Base-by-base conservation (phyloP, 352 stramenopile species). In the Aphanomyces cochlioides region DNA sequence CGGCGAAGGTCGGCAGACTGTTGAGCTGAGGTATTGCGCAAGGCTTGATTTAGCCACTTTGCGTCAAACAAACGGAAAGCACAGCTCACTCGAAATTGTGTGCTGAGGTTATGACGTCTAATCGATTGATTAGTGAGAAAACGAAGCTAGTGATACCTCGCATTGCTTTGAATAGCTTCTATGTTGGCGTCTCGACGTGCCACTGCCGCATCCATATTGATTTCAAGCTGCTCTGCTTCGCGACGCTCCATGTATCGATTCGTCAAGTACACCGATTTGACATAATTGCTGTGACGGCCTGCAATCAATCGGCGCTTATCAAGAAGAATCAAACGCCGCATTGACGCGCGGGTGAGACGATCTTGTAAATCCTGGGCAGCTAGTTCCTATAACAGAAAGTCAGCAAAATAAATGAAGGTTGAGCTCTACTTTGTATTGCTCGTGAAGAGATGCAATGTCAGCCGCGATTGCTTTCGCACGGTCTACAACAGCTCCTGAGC, bases 41-140 rank as follows among this genome's bases (percentile, higher is more conserved):
- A 41, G 17, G 64, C 64, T 12, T 41, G 7, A 41, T 70, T 61
- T 21, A 70, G 64, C 64, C 64, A 70, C 8, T 70, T 45, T 8
- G 64, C 64, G 21, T 70, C 64, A 41, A 70, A 47, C 5, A 70
- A 38, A 4, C 64, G 64, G n/a, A 61, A 41, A 4, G 64, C 64
- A 61, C 64, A 70, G 7, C 40, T 39, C 17, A 48, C 43, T 0
- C 63, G 63, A 38, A 69, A 69, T 13, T 69, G 63, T 1, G 41
- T 48, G 39, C 64, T 70, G 17, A 70, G 34, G 64, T 70, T 70
- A 36, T 70, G 64, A 8, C 64, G 64, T 28, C 64, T 70, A 70
- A 8, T 12, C 8, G 28, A 21, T 7, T 12, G 36, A 3, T 19
- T 2, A 36, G 19, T 40, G 21, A 38, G 21, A 19, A 58, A 38